Evolutionary conservation across 768 basidiomycete genomes (phyloP).

Genomic region (Mycena alexandri): DNA sequence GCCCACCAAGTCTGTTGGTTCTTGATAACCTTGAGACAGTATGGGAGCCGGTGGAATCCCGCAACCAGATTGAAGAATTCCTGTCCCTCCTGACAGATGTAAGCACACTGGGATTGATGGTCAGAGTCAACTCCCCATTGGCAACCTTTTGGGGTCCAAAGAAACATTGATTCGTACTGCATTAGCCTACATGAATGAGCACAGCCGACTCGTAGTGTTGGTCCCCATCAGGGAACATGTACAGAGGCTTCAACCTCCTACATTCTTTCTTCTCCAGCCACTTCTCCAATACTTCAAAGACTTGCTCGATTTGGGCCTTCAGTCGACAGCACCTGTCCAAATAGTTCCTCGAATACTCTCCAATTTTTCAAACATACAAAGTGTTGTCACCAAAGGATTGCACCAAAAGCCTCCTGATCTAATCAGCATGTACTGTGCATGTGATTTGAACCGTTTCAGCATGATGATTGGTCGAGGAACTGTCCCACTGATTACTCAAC

Average conservation of each 20-base stretch:
- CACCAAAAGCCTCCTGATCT: not conserved
- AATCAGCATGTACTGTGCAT: not conserved
- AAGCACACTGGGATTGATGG: not conserved
- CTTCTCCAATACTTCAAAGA: not conserved
- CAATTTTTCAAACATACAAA: not conserved
- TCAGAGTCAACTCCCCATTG: conserved; percentile 1
- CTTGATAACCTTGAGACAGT: too few species aligned
- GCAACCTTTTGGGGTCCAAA: not conserved
- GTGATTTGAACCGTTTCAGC: not conserved
- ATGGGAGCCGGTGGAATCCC: too few species aligned
- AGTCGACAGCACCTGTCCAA: not conserved
- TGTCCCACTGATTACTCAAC: not conserved
- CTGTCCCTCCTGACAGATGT: not conserved
- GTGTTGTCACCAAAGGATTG: not conserved
- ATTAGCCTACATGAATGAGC: not conserved
- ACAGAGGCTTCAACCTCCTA: not conserved
- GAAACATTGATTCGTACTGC: not conserved
- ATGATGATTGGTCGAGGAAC: too few species aligned
- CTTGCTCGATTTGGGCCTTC: not conserved
- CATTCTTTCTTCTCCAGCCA: not conserved
- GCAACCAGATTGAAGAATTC: too few species aligned
- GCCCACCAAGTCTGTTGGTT: too few species aligned
- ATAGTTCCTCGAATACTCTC: not conserved
- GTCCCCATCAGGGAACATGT: not conserved
- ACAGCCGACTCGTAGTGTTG: not conserved